Conservation (phyloP, 805 yeast species). For the Metschnikowia matae region DNA sequence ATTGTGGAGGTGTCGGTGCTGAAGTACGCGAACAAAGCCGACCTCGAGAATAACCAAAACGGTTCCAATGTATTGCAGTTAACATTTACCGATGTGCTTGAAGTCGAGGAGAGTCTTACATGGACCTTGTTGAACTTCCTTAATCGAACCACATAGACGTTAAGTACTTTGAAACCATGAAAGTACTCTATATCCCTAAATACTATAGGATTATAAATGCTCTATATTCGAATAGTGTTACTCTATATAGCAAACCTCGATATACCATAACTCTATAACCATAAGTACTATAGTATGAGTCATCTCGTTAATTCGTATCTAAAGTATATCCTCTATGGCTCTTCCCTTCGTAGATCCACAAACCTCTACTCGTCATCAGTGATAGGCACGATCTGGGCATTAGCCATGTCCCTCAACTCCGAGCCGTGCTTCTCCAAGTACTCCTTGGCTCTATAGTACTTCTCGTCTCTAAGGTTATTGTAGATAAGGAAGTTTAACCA, state of each 20-base stretch:
- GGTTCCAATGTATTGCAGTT: conserved; percentile 42
- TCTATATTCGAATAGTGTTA: too few relatives aligned
- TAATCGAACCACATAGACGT: conserved; percentile 5
- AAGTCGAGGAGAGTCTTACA: conserved; percentile 51
- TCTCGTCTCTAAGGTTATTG: conserved; percentile 63
- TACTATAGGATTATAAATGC: too few relatives aligned
- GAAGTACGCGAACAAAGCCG: conserved; percentile 23
- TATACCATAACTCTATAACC: too few relatives aligned
- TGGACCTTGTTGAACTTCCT: conserved; percentile 47
- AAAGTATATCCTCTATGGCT: too few relatives aligned
- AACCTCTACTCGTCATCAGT: conserved; percentile 17
- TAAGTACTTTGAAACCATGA: neutral
- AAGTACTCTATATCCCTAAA: too few relatives aligned
- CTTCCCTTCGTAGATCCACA: neutral
- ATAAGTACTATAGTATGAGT: too few relatives aligned
- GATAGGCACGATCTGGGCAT: conserved; percentile 29
- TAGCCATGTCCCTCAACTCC: conserved; percentile 27
- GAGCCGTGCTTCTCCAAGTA: conserved; percentile 38
- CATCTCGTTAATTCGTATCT: too few relatives aligned
- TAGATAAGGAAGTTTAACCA: conserved; percentile 66
- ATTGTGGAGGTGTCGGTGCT: conserved; percentile 33
- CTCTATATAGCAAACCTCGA: too few relatives aligned
- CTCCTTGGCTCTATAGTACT: conserved; percentile 43
- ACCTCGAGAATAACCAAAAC: conserved; percentile 26
- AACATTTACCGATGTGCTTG: conserved; percentile 47